These are phyloP conservation scores for Phaffia australis DNA, from an alignment of 768 basidiomycete species.

Conservation along the genomic window DNA sequence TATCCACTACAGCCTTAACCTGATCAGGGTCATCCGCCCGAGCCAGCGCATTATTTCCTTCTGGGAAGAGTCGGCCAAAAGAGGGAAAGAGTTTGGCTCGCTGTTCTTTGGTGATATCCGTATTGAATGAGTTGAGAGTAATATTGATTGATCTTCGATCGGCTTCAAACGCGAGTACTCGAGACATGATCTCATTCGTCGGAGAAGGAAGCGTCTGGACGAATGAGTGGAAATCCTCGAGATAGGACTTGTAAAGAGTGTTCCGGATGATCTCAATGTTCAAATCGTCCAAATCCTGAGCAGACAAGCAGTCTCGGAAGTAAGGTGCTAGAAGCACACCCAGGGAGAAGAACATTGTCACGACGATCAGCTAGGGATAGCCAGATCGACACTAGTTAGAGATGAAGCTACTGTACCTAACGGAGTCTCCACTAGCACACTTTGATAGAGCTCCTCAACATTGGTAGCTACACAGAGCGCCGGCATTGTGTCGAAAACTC, in stretches of 20 bases:
- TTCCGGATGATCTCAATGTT: conserved; percentile 99
- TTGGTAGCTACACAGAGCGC: conserved; percentile 98
- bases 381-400: neutral
- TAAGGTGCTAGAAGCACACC: conserved; percentile 61
- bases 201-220: conserved; percentile 67
- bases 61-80: conserved; percentile 86
- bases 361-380: neutral
- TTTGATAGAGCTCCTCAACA: conserved; percentile 94
- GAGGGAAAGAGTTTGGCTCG: conserved; percentile 88
- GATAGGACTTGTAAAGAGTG: conserved; percentile 95
- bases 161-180: conserved; percentile 87
- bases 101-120: conserved; percentile 87
- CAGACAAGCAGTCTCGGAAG: conserved; percentile 89
- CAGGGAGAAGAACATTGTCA: neutral
- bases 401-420: conserved; percentile 49
- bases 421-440: conserved; percentile 93
- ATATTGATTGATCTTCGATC: conserved; percentile 96
- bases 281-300: conserved; percentile 90
- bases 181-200: conserved; percentile 82
- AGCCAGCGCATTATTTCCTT: conserved; percentile 86
- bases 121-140: conserved; percentile 97
- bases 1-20: conserved; percentile 76
- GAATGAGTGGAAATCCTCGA: conserved; percentile 90
- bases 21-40: conserved; percentile 91
- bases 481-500: conserved; percentile 96